A percentile compares a stretch with the other conserved stretches of the same genome.
phyloP scores from a whole-genome alignment of 768 basidiomycete species.

The Cystofilobasidium capitatum region DNA sequence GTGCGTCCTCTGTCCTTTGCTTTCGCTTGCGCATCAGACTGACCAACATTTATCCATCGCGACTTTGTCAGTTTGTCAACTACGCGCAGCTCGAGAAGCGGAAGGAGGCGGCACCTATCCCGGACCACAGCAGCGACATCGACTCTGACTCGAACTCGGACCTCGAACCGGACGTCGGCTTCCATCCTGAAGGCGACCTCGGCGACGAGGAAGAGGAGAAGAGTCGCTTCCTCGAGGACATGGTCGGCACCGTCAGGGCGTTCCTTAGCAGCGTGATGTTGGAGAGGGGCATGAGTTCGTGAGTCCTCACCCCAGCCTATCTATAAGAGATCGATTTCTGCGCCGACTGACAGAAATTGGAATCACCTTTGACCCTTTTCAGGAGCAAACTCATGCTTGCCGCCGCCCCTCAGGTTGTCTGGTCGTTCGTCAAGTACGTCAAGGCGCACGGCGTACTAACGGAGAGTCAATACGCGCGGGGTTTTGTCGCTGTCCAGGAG shows the following conservation, averaged over 20 bases:
- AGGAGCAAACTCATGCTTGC: constrained; percentile 7
- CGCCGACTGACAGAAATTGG: neutral
- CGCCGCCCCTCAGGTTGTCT: constrained; percentile 4
- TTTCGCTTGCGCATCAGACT: neutral
- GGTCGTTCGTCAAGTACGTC: constrained; percentile 18
- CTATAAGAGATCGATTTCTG: neutral
- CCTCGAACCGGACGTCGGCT: constrained; percentile 7
- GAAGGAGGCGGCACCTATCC: neutral
- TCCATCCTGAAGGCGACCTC: constrained; percentile 16
- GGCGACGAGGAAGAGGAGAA: neutral
- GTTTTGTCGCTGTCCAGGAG: neutral
- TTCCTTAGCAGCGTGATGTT: constrained; percentile 12
- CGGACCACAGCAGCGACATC: neutral
- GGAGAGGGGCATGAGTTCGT: neutral
- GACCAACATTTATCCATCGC: neutral
- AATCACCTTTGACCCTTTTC: neutral
- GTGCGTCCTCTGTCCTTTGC: neutral
- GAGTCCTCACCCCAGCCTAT: neutral
- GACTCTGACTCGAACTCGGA: constrained; percentile 5
- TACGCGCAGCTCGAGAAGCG: neutral
- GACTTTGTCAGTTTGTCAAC: neutral
- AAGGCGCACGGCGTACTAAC: constrained; percentile 18
- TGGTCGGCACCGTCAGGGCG: constrained; percentile 8
- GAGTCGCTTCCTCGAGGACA: constrained; percentile 8
- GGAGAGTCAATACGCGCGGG: neutral